Conservation (phyloP, 139 green algal species). For the Chlamydomonas schloesseri region DNA sequence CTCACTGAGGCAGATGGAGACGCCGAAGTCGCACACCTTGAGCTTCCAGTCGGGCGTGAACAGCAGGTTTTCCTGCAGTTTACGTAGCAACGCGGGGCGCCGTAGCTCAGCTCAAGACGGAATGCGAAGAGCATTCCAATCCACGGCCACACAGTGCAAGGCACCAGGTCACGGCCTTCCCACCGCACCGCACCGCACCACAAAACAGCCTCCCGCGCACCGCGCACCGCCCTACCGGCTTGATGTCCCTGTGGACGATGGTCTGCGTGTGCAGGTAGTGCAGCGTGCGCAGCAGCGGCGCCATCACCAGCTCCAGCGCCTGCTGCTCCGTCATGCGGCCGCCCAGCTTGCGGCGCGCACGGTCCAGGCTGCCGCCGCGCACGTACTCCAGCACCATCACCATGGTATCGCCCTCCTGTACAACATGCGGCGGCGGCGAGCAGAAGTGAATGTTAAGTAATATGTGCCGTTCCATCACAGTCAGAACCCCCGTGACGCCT, state of each 20-base stretch:
- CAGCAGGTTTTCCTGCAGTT: slow-evolving; percentile 14
- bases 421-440: background rate
- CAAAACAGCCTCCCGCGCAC: too few relatives aligned
- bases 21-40: slow-evolving; percentile 63
- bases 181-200: too few relatives aligned
- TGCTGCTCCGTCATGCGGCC: background rate
- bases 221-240: background rate
- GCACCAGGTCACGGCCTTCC: too few relatives aligned
- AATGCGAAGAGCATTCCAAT: too few relatives aligned
- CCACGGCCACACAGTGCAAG: too few relatives aligned
- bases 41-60: slow-evolving; percentile 34
- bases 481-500: too few relatives aligned
- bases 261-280: background rate
- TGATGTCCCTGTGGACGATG: background rate
- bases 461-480: too few relatives aligned
- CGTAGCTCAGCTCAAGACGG: too few relatives aligned
- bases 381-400: slow-evolving; percentile 5
- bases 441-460: too few relatives aligned
- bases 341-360: background rate
- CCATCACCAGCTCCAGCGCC: background rate
- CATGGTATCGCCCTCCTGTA: background rate
- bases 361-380: background rate
- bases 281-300: background rate
- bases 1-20: slow-evolving; percentile 56
- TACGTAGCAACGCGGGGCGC: too few relatives aligned